Conservation (phyloP, 306 rosid species). For the Prunus salicina region DNA sequence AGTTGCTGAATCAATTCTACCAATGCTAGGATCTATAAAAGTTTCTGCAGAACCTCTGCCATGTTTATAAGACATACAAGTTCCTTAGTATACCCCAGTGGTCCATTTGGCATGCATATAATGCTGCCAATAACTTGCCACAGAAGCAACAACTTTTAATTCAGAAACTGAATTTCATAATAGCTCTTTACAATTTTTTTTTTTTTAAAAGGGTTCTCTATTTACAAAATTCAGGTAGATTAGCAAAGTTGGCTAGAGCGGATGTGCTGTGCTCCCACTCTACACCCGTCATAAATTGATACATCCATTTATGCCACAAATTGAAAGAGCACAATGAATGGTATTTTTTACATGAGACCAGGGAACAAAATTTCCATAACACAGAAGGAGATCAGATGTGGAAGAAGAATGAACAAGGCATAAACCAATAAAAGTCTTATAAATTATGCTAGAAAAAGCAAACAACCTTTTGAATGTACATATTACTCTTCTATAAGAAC, state of each 20-base stretch:
- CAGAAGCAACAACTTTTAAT: neutral
- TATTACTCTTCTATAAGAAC: slow-evolving; percentile 34
- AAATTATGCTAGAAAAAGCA: slow-evolving; percentile 34
- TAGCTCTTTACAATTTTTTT: too few relatives aligned
- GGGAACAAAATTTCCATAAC: neutral
- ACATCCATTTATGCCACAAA: too few relatives aligned
- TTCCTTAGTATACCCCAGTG: neutral
- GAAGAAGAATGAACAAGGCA: neutral
- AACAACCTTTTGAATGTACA: slow-evolving; percentile 46
- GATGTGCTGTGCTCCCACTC: neutral
- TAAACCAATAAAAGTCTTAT: slow-evolving; percentile 24
- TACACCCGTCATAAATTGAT: neutral
- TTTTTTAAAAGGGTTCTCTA: too few relatives aligned
- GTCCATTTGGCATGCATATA: neutral
- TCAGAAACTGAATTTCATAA: neutral
- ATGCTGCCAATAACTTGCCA: slow-evolving; percentile 6
- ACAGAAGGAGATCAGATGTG: neutral
- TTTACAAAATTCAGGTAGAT: neutral
- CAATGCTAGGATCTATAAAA: neutral
- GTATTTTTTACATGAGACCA: neutral
- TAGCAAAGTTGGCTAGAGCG: too few relatives aligned
- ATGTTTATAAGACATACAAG: neutral
- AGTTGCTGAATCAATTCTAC: too few relatives aligned
- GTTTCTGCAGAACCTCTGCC: neutral
- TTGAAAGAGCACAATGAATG: neutral